These are phyloP conservation scores for Harringtonia aguacate DNA, from an alignment of 2,329 filamentous ascomycete genomes.

Conservation along the genomic window DNA sequence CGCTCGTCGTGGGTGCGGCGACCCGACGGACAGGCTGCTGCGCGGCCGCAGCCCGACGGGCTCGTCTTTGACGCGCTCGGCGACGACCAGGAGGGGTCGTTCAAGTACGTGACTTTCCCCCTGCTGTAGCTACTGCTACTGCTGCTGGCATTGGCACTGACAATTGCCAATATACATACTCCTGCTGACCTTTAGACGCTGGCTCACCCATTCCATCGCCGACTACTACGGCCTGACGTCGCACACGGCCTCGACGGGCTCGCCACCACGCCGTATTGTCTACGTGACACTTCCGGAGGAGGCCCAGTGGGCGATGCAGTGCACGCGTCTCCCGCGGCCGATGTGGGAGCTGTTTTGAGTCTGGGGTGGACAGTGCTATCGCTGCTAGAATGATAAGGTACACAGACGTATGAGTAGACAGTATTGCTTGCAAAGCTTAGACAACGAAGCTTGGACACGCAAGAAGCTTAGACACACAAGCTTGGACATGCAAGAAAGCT, in stretches of 20 bases:
- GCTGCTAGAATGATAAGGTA: too few species aligned
- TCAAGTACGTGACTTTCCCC: slow-evolving; percentile 73
- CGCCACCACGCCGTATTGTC: slow-evolving; percentile 64
- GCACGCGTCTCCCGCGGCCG: slow-evolving; percentile 35
- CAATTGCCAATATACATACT: neutral
- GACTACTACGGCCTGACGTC: slow-evolving; percentile 85
- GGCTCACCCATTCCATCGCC: slow-evolving; percentile 86
- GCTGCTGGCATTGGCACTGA: neutral
- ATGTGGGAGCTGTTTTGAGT: slow-evolving; percentile 47
- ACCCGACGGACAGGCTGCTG: neutral
- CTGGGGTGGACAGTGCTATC: too few species aligned
- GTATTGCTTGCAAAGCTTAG: too few species aligned
- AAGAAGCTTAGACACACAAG: too few species aligned
- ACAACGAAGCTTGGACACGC: too few species aligned
- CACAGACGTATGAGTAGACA: too few species aligned
- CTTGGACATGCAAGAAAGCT: too few species aligned
- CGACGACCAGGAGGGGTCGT: slow-evolving; percentile 65
- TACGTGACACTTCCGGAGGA: slow-evolving; percentile 51
- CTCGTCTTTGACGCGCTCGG: slow-evolving; percentile 73
- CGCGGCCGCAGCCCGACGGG: slow-evolving; percentile 48
- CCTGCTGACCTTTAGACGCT: slow-evolving; percentile 49
- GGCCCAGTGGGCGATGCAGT: slow-evolving; percentile 40
- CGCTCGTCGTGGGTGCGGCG: slow-evolving; percentile 23
- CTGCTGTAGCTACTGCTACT: too few species aligned
- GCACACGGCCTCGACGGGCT: slow-evolving; percentile 63